These are phyloP conservation scores for Globisporangium uncinulatum DNA, from an alignment of 352 stramenopile genomes.

Conservation along the genomic window DNA sequence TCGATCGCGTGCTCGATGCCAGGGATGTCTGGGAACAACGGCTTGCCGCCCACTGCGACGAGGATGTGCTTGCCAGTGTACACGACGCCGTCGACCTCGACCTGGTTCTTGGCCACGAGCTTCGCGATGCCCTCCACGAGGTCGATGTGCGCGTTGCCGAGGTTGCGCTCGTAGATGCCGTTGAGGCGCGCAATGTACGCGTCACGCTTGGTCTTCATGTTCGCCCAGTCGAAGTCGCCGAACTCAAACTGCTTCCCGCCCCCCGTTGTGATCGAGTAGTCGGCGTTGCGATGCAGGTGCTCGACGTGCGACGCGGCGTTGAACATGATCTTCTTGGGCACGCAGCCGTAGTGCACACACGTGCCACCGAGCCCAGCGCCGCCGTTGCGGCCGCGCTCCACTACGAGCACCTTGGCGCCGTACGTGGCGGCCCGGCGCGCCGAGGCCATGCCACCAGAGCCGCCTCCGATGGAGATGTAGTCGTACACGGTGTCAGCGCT, in stretches of 20 bases:
- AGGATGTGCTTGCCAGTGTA: conserved; percentile 51
- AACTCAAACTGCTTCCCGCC: conserved; percentile 43
- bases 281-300: conserved; percentile 44
- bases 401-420: conserved; percentile 88
- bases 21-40: conserved; percentile 51
- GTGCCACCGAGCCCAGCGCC: conserved; percentile 87
- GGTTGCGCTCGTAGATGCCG: conserved; percentile 92
- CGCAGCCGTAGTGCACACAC: conserved; percentile 99
- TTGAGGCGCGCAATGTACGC: conserved; percentile 95
- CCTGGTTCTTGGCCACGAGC: conserved; percentile 76
- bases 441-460: conserved; percentile 90
- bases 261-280: conserved; percentile 67
- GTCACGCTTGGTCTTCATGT: conserved; percentile 91
- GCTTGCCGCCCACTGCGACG: conserved; percentile 55
- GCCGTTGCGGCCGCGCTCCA: conserved; percentile 73
- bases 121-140: conserved; percentile 80
- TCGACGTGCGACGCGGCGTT: conserved; percentile 60
- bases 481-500: conserved; percentile 41
- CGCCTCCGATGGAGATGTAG: conserved; percentile 90
- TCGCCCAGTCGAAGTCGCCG: conserved; percentile 85
- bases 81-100: conserved; percentile 72
- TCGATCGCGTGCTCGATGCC: conserved; percentile 92
- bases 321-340: conserved; percentile 99
- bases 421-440: conserved; percentile 85
- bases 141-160: conserved; percentile 89